Evolutionary conservation across 2,329 filamentous ascomycete genomes (phyloP).

Genomic region (Cercospora zeae-maydis): DNA sequence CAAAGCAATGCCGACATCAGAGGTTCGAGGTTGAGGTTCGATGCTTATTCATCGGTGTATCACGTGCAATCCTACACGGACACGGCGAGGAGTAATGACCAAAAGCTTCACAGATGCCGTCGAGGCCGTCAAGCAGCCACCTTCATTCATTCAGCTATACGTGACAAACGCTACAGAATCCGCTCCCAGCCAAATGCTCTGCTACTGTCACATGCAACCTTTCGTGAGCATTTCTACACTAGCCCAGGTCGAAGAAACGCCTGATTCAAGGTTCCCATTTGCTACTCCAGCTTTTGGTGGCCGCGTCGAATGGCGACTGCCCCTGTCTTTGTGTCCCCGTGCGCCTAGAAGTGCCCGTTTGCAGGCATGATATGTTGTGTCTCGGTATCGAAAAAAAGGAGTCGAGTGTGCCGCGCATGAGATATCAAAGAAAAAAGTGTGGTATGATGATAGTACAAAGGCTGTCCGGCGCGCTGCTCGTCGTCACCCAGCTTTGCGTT

Average conservation of each 20-base stretch:
- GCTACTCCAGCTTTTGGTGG: slow-evolving; percentile 10
- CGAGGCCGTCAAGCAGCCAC: slow-evolving; percentile 3
- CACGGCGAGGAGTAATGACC: not conserved
- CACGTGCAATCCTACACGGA: not conserved
- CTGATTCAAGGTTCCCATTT: slow-evolving; percentile 6
- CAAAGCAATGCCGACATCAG: not conserved
- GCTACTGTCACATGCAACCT: slow-evolving; percentile 7
- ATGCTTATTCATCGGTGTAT: not conserved
- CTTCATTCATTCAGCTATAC: slow-evolving; percentile 7
- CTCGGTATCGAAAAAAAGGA: slow-evolving; percentile 2
- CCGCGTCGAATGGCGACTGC: not conserved
- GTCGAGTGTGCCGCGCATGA: slow-evolving; percentile 7
- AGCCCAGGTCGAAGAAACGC: slow-evolving; percentile 10
- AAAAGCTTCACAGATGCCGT: no score
- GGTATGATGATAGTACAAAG: slow-evolving; percentile 8
- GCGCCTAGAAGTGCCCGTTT: slow-evolving; percentile 1
- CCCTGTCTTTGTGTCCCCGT: slow-evolving; percentile 6
- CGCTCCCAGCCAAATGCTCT: slow-evolving; percentile 7
- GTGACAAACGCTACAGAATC: slow-evolving; percentile 6
- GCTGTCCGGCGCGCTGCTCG: not conserved
- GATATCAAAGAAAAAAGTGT: not conserved
- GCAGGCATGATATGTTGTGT: not conserved
- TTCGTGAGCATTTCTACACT: slow-evolving; percentile 9
- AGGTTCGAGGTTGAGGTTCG: not conserved
- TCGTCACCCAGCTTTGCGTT: not conserved